Percentiles rank a stretch among this genome's conserved stretches.
Evolutionary conservation across 257 asterid genomes (phyloP).

Genomic region (Craterostigma plantagineum): DNA sequence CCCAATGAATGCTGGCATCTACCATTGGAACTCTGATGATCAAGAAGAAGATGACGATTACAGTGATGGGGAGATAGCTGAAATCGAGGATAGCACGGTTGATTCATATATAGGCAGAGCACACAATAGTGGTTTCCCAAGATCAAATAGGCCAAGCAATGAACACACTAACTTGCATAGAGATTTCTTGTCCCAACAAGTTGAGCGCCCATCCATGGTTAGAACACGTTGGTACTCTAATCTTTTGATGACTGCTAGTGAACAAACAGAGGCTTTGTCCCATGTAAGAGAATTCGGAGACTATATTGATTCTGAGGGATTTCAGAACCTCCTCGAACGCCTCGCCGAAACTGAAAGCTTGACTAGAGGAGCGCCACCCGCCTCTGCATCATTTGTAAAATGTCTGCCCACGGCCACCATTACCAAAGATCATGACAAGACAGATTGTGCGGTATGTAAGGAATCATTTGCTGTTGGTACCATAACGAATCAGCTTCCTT

Average conservation of each 20-base stretch:
- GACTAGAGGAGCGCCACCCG: constrained; percentile 65
- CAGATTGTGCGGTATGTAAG: constrained; percentile 75
- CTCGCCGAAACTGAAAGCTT: constrained; percentile 42
- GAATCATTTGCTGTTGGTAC: constrained; percentile 41
- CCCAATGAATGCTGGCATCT: constrained; percentile 80
- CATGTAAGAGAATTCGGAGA: constrained; percentile 21
- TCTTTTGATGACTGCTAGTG: constrained; percentile 19
- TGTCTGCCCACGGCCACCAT: constrained; percentile 31
- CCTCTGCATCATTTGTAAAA: constrained; percentile 42
- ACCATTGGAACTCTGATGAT: constrained; percentile 52
- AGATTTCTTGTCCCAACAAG: too few species aligned
- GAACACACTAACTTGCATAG: constrained; percentile 15
- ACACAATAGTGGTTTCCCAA: constrained; percentile 14
- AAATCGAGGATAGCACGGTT: constrained; percentile 19
- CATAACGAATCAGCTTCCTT: constrained; percentile 63
- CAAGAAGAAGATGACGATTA: constrained; percentile 27
- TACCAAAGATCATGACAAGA: constrained; percentile 22
- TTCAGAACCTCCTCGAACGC: constrained; percentile 40
- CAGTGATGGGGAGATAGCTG: constrained; percentile 41
- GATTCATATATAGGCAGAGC: constrained; percentile 16
- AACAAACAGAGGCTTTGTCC: constrained; percentile 16
- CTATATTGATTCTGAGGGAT: constrained; percentile 31
- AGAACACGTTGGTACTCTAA: constrained; percentile 11
- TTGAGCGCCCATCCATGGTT: too few species aligned
- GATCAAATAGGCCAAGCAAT: constrained; percentile 13